Evolutionary conservation across 805 yeast species (phyloP).

Genomic region (Clavispora vitiphila): DNA sequence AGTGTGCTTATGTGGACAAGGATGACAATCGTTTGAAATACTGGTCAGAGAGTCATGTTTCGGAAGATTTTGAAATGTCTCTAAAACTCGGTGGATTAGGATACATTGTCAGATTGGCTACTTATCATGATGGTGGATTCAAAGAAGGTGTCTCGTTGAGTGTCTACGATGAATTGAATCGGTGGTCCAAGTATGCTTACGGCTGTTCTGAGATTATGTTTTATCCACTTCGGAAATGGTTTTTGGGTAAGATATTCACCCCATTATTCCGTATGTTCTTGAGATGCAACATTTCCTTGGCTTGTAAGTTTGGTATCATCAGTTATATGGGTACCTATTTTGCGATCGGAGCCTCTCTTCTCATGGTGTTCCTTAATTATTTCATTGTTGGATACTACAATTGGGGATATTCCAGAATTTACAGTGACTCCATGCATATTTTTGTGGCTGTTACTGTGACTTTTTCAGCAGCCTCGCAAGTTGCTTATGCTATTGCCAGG

Average conservation of each 20-base stretch:
- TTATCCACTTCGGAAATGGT: not conserved
- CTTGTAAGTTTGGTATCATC: not conserved
- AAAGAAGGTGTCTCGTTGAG: constrained; percentile 1
- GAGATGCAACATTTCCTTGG: not conserved
- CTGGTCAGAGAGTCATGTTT: not conserved
- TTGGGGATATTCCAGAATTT: not conserved
- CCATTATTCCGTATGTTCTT: not conserved
- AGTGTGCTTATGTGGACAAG: constrained; percentile 1
- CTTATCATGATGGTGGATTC: not conserved
- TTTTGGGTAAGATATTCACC: not conserved
- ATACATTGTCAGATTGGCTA: not conserved
- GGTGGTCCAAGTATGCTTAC: constrained; percentile 1
- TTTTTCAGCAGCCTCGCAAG: not conserved
- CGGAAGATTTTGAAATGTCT: constrained; percentile 1
- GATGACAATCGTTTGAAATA: not conserved
- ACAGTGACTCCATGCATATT: not conserved
- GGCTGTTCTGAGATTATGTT: constrained; percentile 1
- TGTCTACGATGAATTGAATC: not conserved
- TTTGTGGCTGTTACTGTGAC: not conserved
- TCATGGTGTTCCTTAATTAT: not conserved
- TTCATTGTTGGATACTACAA: not conserved
- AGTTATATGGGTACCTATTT: constrained; percentile 1
- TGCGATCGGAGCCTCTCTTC: not conserved
- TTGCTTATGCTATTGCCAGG: not conserved
- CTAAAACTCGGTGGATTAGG: not conserved